Conservation (phyloP, 2,329 filamentous ascomycete genomes). For the Hymenoscyphus fraxineus region DNA sequence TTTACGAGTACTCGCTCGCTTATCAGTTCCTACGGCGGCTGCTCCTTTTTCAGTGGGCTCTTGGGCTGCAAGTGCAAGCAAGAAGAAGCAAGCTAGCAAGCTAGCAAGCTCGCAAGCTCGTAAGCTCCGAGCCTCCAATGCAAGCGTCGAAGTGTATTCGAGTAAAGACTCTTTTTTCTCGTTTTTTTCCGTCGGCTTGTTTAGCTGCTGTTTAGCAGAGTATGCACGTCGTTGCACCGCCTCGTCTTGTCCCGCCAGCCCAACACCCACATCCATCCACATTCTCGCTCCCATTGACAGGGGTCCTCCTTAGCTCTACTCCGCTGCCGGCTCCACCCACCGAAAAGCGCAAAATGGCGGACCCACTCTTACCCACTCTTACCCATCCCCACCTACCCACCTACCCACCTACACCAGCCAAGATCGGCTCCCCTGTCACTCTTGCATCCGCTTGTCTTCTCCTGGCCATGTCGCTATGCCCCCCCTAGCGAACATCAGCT, state of each 20-base stretch:
- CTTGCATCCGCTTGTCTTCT: constrained; percentile 2
- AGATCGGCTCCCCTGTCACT: constrained; percentile 3
- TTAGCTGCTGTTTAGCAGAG: constrained; percentile 1
- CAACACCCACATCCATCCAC: not conserved
- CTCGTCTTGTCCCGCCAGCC: constrained; percentile 5
- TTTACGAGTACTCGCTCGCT: not conserved
- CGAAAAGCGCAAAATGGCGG: not conserved
- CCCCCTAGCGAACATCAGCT: constrained; percentile 13
- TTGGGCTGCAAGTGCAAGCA: constrained; percentile 6
- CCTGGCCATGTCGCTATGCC: not conserved
- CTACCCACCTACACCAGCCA: not conserved
- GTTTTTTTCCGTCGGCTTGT: not conserved
- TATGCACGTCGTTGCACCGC: constrained; percentile 16
- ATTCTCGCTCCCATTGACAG: not conserved
- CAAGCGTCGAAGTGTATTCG: not conserved
- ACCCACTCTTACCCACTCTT: not conserved
- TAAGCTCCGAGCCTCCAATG: not conserved
- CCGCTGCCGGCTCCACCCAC: constrained; percentile 3
- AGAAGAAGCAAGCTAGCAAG: not conserved
- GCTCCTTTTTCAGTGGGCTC: not conserved
- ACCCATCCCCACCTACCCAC: not conserved
- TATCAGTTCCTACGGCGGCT: not conserved
- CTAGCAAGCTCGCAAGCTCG: no score
- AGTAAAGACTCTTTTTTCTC: not conserved
- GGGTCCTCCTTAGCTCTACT: not conserved